Conservation (phyloP, 2,329 filamentous ascomycete species). For the Aspergillus ustus region DNA sequence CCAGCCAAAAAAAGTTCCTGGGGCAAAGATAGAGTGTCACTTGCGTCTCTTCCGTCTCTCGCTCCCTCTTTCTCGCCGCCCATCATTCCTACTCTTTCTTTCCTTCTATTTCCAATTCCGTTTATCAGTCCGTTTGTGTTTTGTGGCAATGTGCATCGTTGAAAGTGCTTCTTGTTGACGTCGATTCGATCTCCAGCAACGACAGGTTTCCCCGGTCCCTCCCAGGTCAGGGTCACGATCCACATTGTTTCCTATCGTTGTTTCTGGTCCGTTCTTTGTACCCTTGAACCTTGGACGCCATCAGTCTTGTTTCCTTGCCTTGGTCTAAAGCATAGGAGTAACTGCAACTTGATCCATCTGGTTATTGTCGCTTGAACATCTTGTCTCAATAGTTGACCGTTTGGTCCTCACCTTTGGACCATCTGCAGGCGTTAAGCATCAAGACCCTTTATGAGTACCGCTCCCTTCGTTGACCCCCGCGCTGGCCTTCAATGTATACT, state of each 20-base stretch:
- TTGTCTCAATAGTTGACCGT: conserved; percentile 12
- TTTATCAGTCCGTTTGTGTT: conserved; percentile 25
- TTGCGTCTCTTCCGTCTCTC: conserved; percentile 23
- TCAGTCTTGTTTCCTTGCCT: conserved; percentile 6
- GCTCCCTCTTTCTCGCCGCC: conserved; percentile 10
- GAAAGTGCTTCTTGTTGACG: conserved; percentile 27
- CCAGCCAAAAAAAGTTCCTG: conserved; percentile 22
- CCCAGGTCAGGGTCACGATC: conserved; percentile 20
- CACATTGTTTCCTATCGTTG: conserved; percentile 20
- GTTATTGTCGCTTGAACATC: conserved; percentile 14
- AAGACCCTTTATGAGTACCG: conserved; percentile 18
- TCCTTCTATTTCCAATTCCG: conserved; percentile 22
- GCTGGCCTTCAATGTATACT: conserved; percentile 32
- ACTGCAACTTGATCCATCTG: conserved; percentile 16
- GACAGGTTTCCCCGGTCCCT: conserved; percentile 20
- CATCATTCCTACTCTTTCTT: conserved; percentile 14
- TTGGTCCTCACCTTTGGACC: conserved; percentile 6
- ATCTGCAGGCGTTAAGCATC: conserved; percentile 7
- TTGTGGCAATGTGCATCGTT: conserved; percentile 30
- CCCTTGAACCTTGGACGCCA: conserved; percentile 10
- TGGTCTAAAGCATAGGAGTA: conserved; percentile 23
- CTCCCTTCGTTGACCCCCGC: conserved; percentile 17
- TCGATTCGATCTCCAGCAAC: conserved; percentile 27
- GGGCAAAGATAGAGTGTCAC: conserved; percentile 26
- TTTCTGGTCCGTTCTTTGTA: conserved; percentile 14